Percentiles rank a stretch among this genome's conserved stretches.
Evolutionary conservation across 2,329 filamentous ascomycete genomes (phyloP).

Genomic region (Fusarium stilboides): DNA sequence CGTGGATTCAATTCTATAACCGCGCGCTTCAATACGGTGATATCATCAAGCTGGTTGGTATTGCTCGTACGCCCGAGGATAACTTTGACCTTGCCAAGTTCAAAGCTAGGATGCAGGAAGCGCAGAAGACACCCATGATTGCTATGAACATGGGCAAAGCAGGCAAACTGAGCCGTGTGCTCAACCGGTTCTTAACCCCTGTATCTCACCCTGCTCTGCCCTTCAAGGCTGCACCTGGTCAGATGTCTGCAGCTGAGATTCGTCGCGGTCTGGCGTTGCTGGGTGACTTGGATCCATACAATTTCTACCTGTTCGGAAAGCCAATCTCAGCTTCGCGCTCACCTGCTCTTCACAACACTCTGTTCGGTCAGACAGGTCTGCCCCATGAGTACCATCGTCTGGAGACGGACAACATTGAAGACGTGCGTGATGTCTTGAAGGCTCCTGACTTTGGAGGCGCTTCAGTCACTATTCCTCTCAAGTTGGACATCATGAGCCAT

Average conservation of each 20-base stretch:
- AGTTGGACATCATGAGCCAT: slow-evolving; percentile 86
- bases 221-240: slow-evolving; percentile 93
- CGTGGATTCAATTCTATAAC: slow-evolving; percentile 93
- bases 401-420: slow-evolving; percentile 78
- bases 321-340: slow-evolving; percentile 88
- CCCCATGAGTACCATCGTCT: slow-evolving; percentile 85
- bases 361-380: slow-evolving; percentile 83
- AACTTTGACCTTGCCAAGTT: slow-evolving; percentile 90
- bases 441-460: slow-evolving; percentile 87
- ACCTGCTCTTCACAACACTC: slow-evolving; percentile 88
- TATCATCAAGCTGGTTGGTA: slow-evolving; percentile 93
- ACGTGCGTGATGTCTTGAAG: slow-evolving; percentile 77
- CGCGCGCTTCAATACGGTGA: slow-evolving; percentile 90
- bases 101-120: slow-evolving; percentile 79
- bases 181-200: slow-evolving; percentile 94
- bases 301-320: slow-evolving; percentile 90
- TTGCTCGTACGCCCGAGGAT: slow-evolving; percentile 82
- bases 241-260: slow-evolving; percentile 92
- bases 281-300: slow-evolving; percentile 81
- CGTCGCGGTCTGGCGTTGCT: slow-evolving; percentile 82
- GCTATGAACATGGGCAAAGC: slow-evolving; percentile 94
- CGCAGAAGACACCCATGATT: slow-evolving; percentile 88
- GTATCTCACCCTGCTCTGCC: slow-evolving; percentile 92
- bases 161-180: slow-evolving; percentile 90
- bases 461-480: slow-evolving; percentile 95